Evolutionary conservation across 2,329 filamentous ascomycete species (phyloP), one percentile per base, ranked within the genome.

Genomic region (Cyphellophora europaea): DNA sequence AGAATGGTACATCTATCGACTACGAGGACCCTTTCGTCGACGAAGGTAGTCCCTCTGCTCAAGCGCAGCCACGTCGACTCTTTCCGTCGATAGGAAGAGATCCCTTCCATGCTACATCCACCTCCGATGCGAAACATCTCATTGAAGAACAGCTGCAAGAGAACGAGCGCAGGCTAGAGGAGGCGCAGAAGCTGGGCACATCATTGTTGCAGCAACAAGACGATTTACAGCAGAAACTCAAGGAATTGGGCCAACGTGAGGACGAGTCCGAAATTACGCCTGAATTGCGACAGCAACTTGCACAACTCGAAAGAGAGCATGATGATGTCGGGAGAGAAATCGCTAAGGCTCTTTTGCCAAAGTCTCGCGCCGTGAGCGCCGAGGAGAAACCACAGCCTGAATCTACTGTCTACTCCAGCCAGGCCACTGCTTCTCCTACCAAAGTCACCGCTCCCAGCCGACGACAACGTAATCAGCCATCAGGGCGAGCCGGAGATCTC

Each of bases 241-340:
- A 79, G 49, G 87, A 96, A 53, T 79, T 98, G 3, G 84, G 93
- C 50, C 76, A 79, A 53, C 68, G 84, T 40, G 71, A 86, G 51
- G 69, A 74, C 29, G 82, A 91, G 48, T 76, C 75, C 15, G 82
- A 94, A 43, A 76, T 96, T 33, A 79, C 80, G 0, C 77, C 83
- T 3, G 88, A 94, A 47, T 65, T 98, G 50, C 83, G 82, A 40
- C 74, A 81, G 51, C 87, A 83, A 60, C 71, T 98, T 35, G 71
- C 77, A 11, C 87, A 93, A 44, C 77, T 98, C 40, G 91, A 98
- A 58, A 84, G 77, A 57, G 91, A 98, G 53, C 96, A 93, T 63
- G 89, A 93, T 56, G 88, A 95, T 54, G 79, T 96, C 30, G 87
- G 88, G 10, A 74, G 82, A 43, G 89, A 96, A 56, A 91, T 83